These are phyloP conservation scores for Candida anutae DNA, from an alignment of 1,139 yeast species.

Conservation along the genomic window DNA sequence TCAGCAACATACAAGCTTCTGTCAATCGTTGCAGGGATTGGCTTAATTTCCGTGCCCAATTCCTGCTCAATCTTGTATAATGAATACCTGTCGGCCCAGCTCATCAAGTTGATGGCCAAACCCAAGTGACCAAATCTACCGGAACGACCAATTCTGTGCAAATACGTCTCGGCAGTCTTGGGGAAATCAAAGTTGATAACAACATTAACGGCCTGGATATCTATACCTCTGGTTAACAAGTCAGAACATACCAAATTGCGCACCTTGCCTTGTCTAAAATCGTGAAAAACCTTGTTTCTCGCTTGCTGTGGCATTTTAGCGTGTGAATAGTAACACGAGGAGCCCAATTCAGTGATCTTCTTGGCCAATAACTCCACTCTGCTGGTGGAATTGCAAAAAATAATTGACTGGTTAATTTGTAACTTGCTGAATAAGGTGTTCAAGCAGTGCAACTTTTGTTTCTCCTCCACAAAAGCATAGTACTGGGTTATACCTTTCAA, in stretches of 20 bases:
- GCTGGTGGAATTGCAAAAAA: conserved; percentile 92
- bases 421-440: conserved; percentile 90
- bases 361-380: conserved; percentile 94
- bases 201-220: conserved; percentile 97
- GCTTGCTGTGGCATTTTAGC: conserved; percentile 98
- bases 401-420: conserved; percentile 92
- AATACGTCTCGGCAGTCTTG: conserved; percentile 92
- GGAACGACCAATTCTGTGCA: conserved; percentile 98
- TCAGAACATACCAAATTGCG: conserved; percentile 96
- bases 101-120: conserved; percentile 90
- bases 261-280: conserved; percentile 96
- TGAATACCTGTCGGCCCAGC: conserved; percentile 94
- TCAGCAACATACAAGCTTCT: conserved; percentile 84
- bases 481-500: conserved; percentile 94
- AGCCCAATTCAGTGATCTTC: conserved; percentile 92
- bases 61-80: conserved; percentile 95
- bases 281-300: conserved; percentile 96
- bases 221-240: conserved; percentile 95
- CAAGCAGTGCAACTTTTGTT: conserved; percentile 89
- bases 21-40: conserved; percentile 89
- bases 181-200: conserved; percentile 98
- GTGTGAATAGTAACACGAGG: conserved; percentile 94
- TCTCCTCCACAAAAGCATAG: conserved; percentile 96
- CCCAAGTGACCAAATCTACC: conserved; percentile 99
- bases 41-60: conserved; percentile 94